Conservation (phyloP, 23 red algal genomes). For the Rhodosorus marinus region DNA sequence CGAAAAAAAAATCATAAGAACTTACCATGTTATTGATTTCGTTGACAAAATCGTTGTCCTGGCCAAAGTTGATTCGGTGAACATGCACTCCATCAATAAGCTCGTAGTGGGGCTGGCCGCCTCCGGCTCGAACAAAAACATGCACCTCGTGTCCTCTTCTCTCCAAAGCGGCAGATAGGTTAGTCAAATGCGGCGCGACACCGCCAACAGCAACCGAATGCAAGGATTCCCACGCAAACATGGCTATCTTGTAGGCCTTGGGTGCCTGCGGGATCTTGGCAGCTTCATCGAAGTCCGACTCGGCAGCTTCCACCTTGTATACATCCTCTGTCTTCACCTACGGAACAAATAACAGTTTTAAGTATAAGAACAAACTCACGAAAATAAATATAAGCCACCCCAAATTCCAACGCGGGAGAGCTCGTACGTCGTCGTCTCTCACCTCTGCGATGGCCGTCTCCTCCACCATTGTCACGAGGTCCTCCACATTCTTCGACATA, state of each 20-base stretch:
- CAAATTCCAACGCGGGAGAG: no score
- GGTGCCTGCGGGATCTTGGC: neutral
- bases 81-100: slow-evolving; percentile 80
- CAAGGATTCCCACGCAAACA: slow-evolving; percentile 82
- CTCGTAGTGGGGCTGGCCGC: slow-evolving; percentile 51
- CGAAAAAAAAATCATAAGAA: slow-evolving; percentile 3
- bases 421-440: no score
- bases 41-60: slow-evolving; percentile 69
- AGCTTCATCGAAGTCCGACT: no score
- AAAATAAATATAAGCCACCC: no score
- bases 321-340: no score
- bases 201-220: slow-evolving; percentile 76
- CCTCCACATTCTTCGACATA: no score
- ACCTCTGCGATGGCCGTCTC: no score
- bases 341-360: no score
- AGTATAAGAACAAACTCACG: no score
- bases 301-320: no score
- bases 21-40: slow-evolving; percentile 83
- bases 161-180: slow-evolving; percentile 69
- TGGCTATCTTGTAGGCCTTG: slow-evolving; percentile 40
- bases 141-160: slow-evolving; percentile 88
- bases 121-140: slow-evolving; percentile 59
- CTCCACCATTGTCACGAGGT: no score
- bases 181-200: slow-evolving; percentile 73
- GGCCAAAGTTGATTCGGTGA: slow-evolving; percentile 61